A percentile compares a stretch with the other conserved stretches of the same genome.
phyloP scores from a whole-genome alignment of 2,329 filamentous ascomycete genomes.

The Pseudocercospora cruenta region DNA sequence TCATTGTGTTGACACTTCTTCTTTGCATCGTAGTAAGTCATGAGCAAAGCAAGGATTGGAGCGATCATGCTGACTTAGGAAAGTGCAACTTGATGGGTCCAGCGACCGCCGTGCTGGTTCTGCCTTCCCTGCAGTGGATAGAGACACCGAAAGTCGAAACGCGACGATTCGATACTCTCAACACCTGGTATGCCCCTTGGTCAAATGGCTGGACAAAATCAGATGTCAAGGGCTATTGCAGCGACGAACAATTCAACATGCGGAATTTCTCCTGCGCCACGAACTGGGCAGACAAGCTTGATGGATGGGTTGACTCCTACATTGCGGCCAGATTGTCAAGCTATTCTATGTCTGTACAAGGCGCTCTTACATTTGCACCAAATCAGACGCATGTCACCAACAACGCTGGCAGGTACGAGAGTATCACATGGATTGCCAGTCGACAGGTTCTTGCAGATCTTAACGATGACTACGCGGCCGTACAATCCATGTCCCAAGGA shows the following conservation, averaged over 20 bases:
- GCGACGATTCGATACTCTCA: not conserved
- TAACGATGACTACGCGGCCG: conserved; percentile 14
- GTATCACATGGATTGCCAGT: conserved; percentile 27
- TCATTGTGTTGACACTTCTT: conserved; percentile 26
- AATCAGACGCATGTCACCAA: conserved; percentile 9
- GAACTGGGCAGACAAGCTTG: conserved; percentile 11
- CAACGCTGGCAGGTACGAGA: not conserved
- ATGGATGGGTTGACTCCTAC: conserved; percentile 19
- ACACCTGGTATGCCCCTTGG: not conserved
- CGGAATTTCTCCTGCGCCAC: conserved; percentile 17
- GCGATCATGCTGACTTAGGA: not conserved
- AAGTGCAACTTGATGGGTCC: conserved; percentile 40
- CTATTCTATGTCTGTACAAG: conserved; percentile 3
- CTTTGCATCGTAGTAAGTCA: conserved; percentile 32
- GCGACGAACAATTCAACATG: not conserved
- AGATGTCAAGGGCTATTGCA: not conserved
- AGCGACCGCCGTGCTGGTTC: conserved; percentile 31
- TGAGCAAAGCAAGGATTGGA: no score
- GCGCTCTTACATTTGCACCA: conserved; percentile 14
- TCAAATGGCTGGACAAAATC: not conserved
- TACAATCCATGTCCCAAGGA: conserved; percentile 2
- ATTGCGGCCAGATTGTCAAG: not conserved
- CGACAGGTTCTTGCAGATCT: conserved; percentile 30
- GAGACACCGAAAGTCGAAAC: not conserved
- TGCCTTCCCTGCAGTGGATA: conserved; percentile 34